Conservation (phyloP, 371 early-diverging fungal genomes). For the Circinella umbellata region DNA sequence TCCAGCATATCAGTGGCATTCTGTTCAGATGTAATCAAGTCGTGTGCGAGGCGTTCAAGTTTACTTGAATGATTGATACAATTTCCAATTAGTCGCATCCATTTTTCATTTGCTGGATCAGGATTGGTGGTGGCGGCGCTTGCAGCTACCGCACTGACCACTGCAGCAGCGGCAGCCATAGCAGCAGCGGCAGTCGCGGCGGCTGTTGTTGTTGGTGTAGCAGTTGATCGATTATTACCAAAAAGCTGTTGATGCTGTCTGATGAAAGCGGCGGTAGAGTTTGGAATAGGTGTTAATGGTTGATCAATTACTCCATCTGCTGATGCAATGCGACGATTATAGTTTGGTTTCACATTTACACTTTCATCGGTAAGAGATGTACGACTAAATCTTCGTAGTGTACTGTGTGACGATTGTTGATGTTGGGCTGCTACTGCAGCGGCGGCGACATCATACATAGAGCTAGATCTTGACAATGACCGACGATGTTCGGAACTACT, state of each 20-base stretch:
- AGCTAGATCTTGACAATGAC: constrained; percentile 22
- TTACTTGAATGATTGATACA: constrained; percentile 16
- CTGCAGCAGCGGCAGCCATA: constrained; percentile 14
- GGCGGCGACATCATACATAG: constrained; percentile 23
- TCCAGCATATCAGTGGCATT: not conserved
- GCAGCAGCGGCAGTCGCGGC: constrained; percentile 15
- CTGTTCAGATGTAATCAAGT: constrained; percentile 12
- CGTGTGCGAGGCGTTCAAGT: constrained; percentile 20
- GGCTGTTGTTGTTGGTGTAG: constrained; percentile 4
- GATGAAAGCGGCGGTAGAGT: constrained; percentile 9
- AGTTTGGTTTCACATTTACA: constrained; percentile 11
- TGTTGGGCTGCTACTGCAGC: constrained; percentile 1
- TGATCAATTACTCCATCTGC: not conserved
- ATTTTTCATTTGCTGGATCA: constrained; percentile 9
- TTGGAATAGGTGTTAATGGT: constrained; percentile 7
- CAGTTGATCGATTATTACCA: not conserved
- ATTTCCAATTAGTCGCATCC: constrained; percentile 12
- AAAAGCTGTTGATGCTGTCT: constrained; percentile 13
- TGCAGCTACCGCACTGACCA: constrained; percentile 17
- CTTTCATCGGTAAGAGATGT: constrained; percentile 3
- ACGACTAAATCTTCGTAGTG: not conserved
- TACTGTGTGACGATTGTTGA: too few species aligned
- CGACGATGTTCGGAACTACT: constrained; percentile 7
- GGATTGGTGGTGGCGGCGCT: constrained; percentile 6
- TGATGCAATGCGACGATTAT: constrained; percentile 6